Conservation (phyloP, 2,329 filamentous ascomycete species). For the Penicillium sp. region DNA sequence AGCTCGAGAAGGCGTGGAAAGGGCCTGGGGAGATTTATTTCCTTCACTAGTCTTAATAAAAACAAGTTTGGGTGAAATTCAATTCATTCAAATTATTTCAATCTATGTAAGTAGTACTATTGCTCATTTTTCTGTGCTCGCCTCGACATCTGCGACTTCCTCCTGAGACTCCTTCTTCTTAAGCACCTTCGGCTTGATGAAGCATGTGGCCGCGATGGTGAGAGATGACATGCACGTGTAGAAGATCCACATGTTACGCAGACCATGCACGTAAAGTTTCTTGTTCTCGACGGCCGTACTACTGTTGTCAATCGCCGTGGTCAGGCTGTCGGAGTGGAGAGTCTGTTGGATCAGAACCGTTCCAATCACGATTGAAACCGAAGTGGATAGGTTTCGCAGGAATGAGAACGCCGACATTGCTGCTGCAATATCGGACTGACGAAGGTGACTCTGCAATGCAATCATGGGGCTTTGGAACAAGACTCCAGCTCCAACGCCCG, state of each 20-base stretch:
- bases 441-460: constrained; percentile 6
- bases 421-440: constrained; percentile 3
- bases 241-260: constrained; percentile 43
- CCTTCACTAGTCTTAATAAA: too few species aligned
- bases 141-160: neutral
- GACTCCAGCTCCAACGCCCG: constrained; percentile 7
- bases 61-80: too few species aligned
- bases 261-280: constrained; percentile 1
- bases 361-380: constrained; percentile 9
- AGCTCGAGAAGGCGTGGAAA: too few species aligned
- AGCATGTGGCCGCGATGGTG: constrained; percentile 28
- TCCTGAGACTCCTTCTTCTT: neutral
- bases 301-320: neutral
- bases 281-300: neutral
- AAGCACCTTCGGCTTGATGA: constrained; percentile 14
- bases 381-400: constrained; percentile 5
- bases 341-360: constrained; percentile 1
- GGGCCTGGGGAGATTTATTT: too few species aligned
- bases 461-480: constrained; percentile 16
- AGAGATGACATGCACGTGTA: constrained; percentile 28
- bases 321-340: neutral
- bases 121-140: too few species aligned
- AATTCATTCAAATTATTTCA: too few species aligned
- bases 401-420: constrained; percentile 9
- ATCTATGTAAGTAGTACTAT: too few species aligned